Evolutionary conservation across 805 yeast species (phyloP), one percentile per base, ranked within the genome.

Genomic region (Starmera dryadoides): DNA sequence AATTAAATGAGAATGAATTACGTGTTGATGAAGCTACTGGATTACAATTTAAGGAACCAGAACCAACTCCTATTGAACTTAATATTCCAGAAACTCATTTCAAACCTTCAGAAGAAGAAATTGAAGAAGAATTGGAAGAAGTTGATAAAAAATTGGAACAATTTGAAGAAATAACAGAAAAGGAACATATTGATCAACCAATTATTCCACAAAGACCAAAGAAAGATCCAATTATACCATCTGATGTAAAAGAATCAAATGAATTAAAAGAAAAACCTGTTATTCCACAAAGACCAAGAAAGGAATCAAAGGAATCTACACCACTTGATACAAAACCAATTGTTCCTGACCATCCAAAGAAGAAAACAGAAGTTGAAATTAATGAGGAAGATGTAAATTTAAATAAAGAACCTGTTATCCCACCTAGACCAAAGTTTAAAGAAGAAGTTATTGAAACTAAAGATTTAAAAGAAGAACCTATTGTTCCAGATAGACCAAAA

Each of bases 331-430:
- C 19, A 28, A 11, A 30, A 4, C 49, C 48, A 4, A 40, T 26
- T 3, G 33, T 42, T 30, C 46, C 45, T 15, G 40, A 41, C n/a
- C 43, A 40, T 34, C 45, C 41, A 8, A 30, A 21, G 31, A 36
- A 18, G 19, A 35, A 35, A 19, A 8, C 16, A 31, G 18, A 28
- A n/a, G n/a, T n/a, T n/a, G n/a, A 20, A 10, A 29, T 30, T n/a
- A 19, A 8, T 12, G 18, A 30, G 32, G 32, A 9, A 25, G 21
- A 17, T 16, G 14, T 12, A 5, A 22, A 22, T 18, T 30, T 20
- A 29, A 29, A 6, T 21, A 18, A 23, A 33, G 30, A 14, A 16
- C 15, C 14, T 16, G 30, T n/a, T 16, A 23, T 26, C 4, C 15
- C 36, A 15, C n/a, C 29, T 10, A 18, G 20, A 14, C 14, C 16